Conservation (phyloP, 371 early-diverging fungal genomes). For the Synchytrium microbalum region DNA sequence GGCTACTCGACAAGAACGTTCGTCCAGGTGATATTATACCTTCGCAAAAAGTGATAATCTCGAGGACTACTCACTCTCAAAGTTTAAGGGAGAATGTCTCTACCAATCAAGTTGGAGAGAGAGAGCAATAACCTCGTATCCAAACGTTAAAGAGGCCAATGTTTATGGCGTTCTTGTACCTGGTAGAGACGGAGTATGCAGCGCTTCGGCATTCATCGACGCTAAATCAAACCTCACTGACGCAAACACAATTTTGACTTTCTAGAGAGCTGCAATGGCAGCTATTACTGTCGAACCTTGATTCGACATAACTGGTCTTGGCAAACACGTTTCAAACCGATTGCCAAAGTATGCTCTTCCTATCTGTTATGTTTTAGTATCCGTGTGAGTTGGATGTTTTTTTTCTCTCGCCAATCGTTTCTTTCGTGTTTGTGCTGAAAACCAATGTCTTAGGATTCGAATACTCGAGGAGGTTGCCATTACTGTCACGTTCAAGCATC, state of each 20-base stretch:
- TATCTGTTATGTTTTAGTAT: slow-evolving; percentile 39
- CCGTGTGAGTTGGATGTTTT: background rate
- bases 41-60: too few relatives aligned
- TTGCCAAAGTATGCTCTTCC: slow-evolving; percentile 58
- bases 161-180: slow-evolving; percentile 52
- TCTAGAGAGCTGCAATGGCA: slow-evolving; percentile 69
- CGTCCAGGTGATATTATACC: too few relatives aligned
- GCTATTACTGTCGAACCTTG: slow-evolving; percentile 41
- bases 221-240: too few relatives aligned
- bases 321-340: slow-evolving; percentile 27
- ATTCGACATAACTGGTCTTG: slow-evolving; percentile 27
- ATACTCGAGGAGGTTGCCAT: too few relatives aligned
- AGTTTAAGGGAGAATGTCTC: slow-evolving; percentile 30
- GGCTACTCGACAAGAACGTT: too few relatives aligned
- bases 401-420: background rate
- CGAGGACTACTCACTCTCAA: too few relatives aligned
- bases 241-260: too few relatives aligned
- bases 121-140: slow-evolving; percentile 45
- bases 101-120: slow-evolving; percentile 47
- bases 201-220: too few relatives aligned
- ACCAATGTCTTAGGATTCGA: slow-evolving; percentile 1
- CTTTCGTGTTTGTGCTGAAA: background rate
- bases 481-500: slow-evolving; percentile 51
- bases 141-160: slow-evolving; percentile 53
- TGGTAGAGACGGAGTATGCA: too few relatives aligned